Base-by-base conservation (phyloP, 2,329 filamentous ascomycete genomes). In the Monosporascus cannonballus region DNA sequence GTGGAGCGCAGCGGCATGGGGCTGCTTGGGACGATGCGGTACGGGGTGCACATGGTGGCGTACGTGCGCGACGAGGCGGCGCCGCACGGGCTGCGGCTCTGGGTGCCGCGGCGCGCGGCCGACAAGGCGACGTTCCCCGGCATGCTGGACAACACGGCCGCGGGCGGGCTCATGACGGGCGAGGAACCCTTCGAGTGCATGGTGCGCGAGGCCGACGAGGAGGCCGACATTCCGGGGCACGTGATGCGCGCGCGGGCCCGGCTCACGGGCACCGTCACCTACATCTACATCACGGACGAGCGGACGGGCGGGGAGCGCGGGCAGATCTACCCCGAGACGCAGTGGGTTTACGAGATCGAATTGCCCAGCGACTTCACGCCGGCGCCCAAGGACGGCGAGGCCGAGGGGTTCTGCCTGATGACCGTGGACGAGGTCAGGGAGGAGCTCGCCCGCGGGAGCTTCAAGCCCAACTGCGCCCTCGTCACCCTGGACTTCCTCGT, bases 121-220 rank as follows among this genome's bases (percentile, higher is more conserved):
- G 81, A 76, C 54, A 99, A 97, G 75, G 83, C 89, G 59, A 96
- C 91, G 0, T 99, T 93, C 66, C 86, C 87, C 0, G 81, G 87
- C n/a, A 92, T 96, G 80, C 76, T 99, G 59, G 94, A 99, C 70
- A 99, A 97, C 69, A 91, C 91, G 1, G 94, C 96, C 6, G 94
- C 92, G 0, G 81, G 81, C n/a, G 81, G 90, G 0, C 85, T 97
- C 60, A 85, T 87, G 67, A 89, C 89, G 0, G 87, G 86, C 15
- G 92, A 96, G 68, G 78, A 78, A 22, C 87, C 89, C 0, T 86
- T 91, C 48, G 90, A 93, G 65, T 90, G 87, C 67, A 73, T 96
- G 50, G 79, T 96, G 20, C 83, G 93, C 51, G 94, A 99, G 71
- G 86, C 87, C 3, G 85, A 85, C 58, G 94, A 99, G 71, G 94